Percentiles rank a stretch among this genome's conserved stretches.
phyloP scores from a whole-genome alignment of 331 rosid genomes.

The Erythrophleum ivorense region DNA sequence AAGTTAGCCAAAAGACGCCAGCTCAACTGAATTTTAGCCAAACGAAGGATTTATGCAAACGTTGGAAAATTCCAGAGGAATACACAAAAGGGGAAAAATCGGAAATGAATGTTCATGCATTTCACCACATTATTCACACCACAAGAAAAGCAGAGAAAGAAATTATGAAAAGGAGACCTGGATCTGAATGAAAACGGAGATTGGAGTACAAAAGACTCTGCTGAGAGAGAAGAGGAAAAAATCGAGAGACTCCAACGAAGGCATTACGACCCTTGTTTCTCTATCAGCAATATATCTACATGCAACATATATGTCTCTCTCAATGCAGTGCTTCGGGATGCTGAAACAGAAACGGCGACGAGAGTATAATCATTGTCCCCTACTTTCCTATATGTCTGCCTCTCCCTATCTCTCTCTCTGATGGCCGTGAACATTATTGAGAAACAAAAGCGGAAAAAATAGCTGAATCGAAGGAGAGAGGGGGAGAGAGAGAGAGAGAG shows the following conservation, averaged over 20 bases:
- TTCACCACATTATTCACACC: not conserved
- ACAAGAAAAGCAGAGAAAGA: not conserved
- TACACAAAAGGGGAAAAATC: not conserved
- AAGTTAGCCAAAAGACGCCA: not conserved
- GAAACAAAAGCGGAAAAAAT: not conserved
- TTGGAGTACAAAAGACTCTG: slow-evolving; percentile 50
- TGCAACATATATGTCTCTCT: not conserved
- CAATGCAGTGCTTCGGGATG: not conserved
- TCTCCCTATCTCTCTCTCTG: slow-evolving; percentile 38
- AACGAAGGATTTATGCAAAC: not conserved
- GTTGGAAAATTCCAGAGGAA: slow-evolving; percentile 7
- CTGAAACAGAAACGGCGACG: not conserved
- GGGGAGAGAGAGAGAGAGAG: not conserved
- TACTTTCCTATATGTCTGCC: not conserved
- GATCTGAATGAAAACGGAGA: slow-evolving; percentile 64
- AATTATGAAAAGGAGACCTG: slow-evolving; percentile 55
- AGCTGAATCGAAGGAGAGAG: slow-evolving; percentile 20
- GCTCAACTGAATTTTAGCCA: not conserved
- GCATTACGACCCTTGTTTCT: slow-evolving; percentile 48
- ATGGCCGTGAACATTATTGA: slow-evolving; percentile 27
- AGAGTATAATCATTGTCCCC: not conserved
- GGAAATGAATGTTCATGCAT: not conserved
- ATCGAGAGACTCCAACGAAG: slow-evolving; percentile 65
- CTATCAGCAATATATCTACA: not conserved
- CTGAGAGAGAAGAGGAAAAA: slow-evolving; percentile 63